Evolutionary conservation across 345 rosid species (phyloP), one percentile per base, ranked within the genome.

Genomic region (Theobroma cacao): DNA sequence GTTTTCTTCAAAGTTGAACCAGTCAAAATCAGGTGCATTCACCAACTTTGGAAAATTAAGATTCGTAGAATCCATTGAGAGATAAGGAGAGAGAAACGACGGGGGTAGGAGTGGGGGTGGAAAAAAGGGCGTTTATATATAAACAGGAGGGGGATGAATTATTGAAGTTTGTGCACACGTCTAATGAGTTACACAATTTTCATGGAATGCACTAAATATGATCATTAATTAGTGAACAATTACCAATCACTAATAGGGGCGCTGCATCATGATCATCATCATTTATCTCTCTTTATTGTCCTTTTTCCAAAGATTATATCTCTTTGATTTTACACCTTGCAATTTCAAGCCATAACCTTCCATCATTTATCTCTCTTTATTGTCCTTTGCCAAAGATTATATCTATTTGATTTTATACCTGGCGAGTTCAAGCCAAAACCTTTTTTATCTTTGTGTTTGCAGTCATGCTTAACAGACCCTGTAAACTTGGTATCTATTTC

Each of bases 241-340:
- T 80, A 76, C 77, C 83, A 71, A 80, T 75, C 10, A 56, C 30
- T 15, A n/a, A 22, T 43, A 24, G 63, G 62, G 64, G 76, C n/a
- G 79, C 79, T 70, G 53, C 75, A 76, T 62, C 55, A 33, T 41
- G 12, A 38, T 47, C 52, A 47, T 47, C 52, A 26, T 28, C 26
- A n/a, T 56, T 59, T 59, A 0, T 9, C 12, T 56, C 59, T 58
- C 9, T 26, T 47, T 47, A 14, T 13, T 13, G 2, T 13, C 14
- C 52, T 13, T 26, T 26, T 10, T 14, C 30, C 11, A 17, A 4
- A 26, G 28, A 17, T 58, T 26, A 24, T 10, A 58, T 58, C 31
- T 58, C 26, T 26, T 58, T 12, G 62, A 58, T 58, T 58, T 58
- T 24, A 3, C 52, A 47, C 13, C 52, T 47, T 47, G 14, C 52